phyloP scores from a whole-genome alignment of 768 basidiomycete genomes.

The Galerina marginata region DNA sequence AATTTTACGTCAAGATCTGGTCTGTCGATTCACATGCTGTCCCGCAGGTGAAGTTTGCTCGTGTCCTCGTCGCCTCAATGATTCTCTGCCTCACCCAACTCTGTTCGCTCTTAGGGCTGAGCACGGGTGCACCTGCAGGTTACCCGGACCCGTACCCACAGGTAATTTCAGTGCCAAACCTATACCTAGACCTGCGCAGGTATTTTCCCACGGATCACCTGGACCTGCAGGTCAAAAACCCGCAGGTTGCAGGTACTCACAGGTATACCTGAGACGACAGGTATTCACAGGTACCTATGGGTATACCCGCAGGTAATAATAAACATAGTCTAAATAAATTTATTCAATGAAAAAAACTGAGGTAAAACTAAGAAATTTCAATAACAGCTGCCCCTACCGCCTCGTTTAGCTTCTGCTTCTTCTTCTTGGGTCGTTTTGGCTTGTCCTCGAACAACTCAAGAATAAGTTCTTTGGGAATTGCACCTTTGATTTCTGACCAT shows the following conservation, averaged over 20 bases:
- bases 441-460: constrained; percentile 12
- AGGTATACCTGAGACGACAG: not conserved
- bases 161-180: constrained; percentile 8
- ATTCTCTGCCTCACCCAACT: no score
- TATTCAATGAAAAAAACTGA: not conserved
- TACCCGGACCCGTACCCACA: constrained; percentile 14
- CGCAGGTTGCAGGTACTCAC: constrained; percentile 3
- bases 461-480: constrained; percentile 8
- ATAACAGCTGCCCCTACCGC: not conserved
- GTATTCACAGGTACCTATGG: constrained; percentile 5
- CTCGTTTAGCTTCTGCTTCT: constrained; percentile 6
- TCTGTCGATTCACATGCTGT: no score
- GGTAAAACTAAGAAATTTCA: no score
- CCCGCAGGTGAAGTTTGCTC: no score
- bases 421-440: not conserved
- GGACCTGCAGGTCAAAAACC: constrained; percentile 17
- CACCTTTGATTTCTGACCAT: constrained; percentile 18
- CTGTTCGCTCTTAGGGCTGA: no score
- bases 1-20: no score
- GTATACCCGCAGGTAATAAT: not conserved
- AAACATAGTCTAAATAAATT: not conserved
- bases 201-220: constrained; percentile 16
- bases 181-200: constrained; percentile 13
- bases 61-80: no score
- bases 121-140: constrained; percentile 17